Evolutionary conservation across 495 filamentous ascomycete genomes (phyloP), one percentile per base, ranked within the genome.

Genomic region (Hypoxylon trugodes): DNA sequence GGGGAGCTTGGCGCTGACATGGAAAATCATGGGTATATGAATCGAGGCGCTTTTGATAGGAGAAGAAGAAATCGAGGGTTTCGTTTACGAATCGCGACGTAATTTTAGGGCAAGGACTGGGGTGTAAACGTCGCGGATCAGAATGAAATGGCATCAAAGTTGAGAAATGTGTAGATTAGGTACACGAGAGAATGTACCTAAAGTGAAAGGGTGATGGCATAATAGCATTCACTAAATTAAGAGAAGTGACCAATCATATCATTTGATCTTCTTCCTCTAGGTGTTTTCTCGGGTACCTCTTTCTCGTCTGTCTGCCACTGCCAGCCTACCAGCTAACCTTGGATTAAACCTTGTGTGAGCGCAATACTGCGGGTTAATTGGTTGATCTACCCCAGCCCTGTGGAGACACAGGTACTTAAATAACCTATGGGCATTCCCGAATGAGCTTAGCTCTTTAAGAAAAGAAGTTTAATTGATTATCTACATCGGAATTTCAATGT

Each of bases 1-100:
- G 63, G 63, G 25, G 63, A 66, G 48, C 63, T 61, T 61, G 57
- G 63, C 46, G 63, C 38, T 22, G 63, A 66, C 63, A 66, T 66
- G 63, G 63, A 45, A 66, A 41, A 61, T 66, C 63, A 66, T 66
- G 40, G 52, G 53, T 53, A 7, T 42, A 13, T 35, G 15, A 3
- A 15, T 33, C 28, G 42, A 32, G 24, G 26, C 41, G 59, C 51
- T 43, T n/a, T n/a, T n/a, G n/a, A n/a, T n/a, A n/a, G n/a, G n/a
- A 22, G 45, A 13, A 13, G 32, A 8, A 12, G 16, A 13, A 13
- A 16, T 9, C 21, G n/a, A 30, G 10, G 28, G 28, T 30, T n/a
- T 40, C 13, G 15, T 16, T 40, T 40, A 13, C n/a, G n/a, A 18
- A 49, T 22, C 28, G 46, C 28, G 28, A 21, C 26, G n/a, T 8